Base-by-base conservation (phyloP, 179 eudicot species). In the Gypsophila paniculata region DNA sequence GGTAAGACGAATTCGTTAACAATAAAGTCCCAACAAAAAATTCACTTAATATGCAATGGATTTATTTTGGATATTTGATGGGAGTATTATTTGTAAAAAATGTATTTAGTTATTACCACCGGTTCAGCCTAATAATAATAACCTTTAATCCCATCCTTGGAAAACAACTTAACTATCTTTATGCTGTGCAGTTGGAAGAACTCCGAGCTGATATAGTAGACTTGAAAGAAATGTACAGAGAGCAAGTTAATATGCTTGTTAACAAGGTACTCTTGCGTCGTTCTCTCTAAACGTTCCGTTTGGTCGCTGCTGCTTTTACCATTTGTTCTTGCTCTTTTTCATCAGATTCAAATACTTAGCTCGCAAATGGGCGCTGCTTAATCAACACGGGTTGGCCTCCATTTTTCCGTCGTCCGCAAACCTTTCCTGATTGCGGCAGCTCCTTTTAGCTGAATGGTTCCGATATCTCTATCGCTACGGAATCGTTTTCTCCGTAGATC, bases 181-280 rank as follows among this genome's bases (percentile, higher is more conserved):
- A 55, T 80, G 36, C 73, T 68, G 53, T 85, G 63, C 75, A 94
- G 99, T 77, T 94, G 86, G 99, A 94, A 83, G 99, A 94, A 84
- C 94, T 94, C 15, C 97, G 99, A 51, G 96, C 96, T 26, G 99
- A 94, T 84, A 94, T 94, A 65, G 89, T 90, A 74, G 99, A 94
- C 83, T 74, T 94, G 80, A 94, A 94, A 82, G 99, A 89, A 77
- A 94, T 94, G 99, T 94, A 94, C 76, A 88, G 96, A 85, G 99
- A 94, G 75, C 99, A 94, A 85, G 92, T 94, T 51, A 91, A 91
- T 78, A 61, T 94, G 76, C 96, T 94, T 38, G 97, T 94, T 74
- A 94, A 94, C 78, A 82, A 94, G 97, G 99, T 94, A 85, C 39
- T 17, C 36, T 32, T 23, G 39, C 18, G 51, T 25, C 55, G 34